Base-by-base conservation (phyloP, 2,329 filamentous ascomycete species). In the Penicillium sp. region DNA sequence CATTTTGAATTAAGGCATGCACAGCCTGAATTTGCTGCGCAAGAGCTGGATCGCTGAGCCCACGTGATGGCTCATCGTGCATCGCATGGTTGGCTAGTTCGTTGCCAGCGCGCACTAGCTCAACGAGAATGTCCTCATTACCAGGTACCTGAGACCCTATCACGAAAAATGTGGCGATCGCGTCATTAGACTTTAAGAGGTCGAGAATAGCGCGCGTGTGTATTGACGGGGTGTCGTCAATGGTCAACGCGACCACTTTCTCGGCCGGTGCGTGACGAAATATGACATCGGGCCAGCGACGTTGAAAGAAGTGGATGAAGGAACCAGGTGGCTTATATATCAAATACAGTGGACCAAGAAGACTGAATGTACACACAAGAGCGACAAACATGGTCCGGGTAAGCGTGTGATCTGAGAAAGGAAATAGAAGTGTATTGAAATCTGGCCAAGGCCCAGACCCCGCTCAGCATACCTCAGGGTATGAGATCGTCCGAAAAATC, bases 51-150 rank as follows among this genome's bases (percentile, higher is more conserved):
- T 85, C 79, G 38, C 77, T 72, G 24, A 95, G 76, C 0, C 76
- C 76, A 42, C 82, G 79, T 9, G 86, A 87, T 0, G 90, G 85
- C 75, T 94, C 89, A 71, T 96, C 91, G 69, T 85, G 82, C 89
- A 94, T 92, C 9, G 88, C 91, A 72, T 96, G 91, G 73, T 96
- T 96, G 23, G 83, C 91, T 3, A 96, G 77, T 75, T 91, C 88
- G 69, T 88, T 83, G 21, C 85, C 85, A 45, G 73, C 76, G 34
- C 76, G 74, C n/a, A 89, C 76, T 1, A 88, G 74, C 36, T 81
- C 76, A 41, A 78, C 72, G 29, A 90, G 76, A 3, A 80, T 70
- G 6, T 76, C 73, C 65, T 86, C 79, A 3, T 75, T 70, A 1
- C 80, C 82, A 0, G 76, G 61, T 9, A 90, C 85, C 74, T 96